Evolutionary conservation across 2,329 filamentous ascomycete species (phyloP).

Genomic region (Cladosporium phlei): DNA sequence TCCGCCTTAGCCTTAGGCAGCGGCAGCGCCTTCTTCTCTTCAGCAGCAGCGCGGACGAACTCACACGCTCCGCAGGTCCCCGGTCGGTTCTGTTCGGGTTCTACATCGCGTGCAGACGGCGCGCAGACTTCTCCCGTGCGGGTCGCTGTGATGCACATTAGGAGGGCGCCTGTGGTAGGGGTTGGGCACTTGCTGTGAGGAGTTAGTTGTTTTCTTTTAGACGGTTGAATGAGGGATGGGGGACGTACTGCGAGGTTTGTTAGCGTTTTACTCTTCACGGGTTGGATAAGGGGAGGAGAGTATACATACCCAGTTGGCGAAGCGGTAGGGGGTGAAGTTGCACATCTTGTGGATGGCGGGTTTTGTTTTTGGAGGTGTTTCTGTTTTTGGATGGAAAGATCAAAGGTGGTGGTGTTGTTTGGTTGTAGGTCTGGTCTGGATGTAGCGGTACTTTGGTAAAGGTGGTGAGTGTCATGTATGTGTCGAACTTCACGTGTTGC

Average conservation of each 20-base stretch:
- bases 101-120: background rate
- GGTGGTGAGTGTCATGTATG: background rate
- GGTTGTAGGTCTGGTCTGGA: too few species aligned
- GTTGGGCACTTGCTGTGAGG: background rate
- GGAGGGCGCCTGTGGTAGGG: background rate
- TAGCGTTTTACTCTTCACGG: too few species aligned
- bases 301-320: too few species aligned
- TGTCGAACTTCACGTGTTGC: too few species aligned
- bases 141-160: background rate
- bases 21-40: too few species aligned
- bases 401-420: background rate
- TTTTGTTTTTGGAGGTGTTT: background rate
- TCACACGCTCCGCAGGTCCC: background rate
- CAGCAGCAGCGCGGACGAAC: too few species aligned
- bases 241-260: too few species aligned
- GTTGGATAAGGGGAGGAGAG: too few species aligned
- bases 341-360: background rate
- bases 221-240: too few species aligned
- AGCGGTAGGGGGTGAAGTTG: conserved; percentile 3
- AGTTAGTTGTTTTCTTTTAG: too few species aligned
- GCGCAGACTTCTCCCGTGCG: background rate
- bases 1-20: too few species aligned
- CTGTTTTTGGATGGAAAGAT: background rate
- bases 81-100: background rate
- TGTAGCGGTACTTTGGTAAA: too few species aligned